These are phyloP conservation scores for Pichia cabralensis DNA, from an alignment of 805 yeast genomes.

Conservation along the genomic window DNA sequence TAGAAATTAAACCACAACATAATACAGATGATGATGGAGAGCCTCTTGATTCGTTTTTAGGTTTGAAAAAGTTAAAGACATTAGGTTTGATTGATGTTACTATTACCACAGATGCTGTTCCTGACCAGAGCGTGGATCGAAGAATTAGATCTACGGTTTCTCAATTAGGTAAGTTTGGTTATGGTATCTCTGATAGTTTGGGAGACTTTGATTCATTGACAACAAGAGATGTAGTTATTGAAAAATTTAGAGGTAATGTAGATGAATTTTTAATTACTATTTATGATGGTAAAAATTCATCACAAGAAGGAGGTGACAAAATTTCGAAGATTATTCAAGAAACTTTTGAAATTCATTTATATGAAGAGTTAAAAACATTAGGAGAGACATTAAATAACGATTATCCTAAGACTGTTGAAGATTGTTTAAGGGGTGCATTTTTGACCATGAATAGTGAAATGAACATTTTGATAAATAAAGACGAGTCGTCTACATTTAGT, in stretches of 20 bases:
- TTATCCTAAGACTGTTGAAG: slow-evolving; percentile 42
- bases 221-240: slow-evolving; percentile 77
- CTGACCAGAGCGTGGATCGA: slow-evolving; percentile 74
- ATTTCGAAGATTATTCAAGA: slow-evolving; percentile 68
- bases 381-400: slow-evolving; percentile 29
- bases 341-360: slow-evolving; percentile 55
- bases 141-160: slow-evolving; percentile 90
- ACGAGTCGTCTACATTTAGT: slow-evolving; percentile 31
- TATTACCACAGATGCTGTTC: slow-evolving; percentile 75
- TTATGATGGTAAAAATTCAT: slow-evolving; percentile 73
- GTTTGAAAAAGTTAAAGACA: slow-evolving; percentile 55
- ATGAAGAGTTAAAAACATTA: slow-evolving; percentile 46
- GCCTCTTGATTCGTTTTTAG: slow-evolving; percentile 57
- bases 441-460: slow-evolving; percentile 73
- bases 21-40: slow-evolving; percentile 43
- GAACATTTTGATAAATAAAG: slow-evolving; percentile 46
- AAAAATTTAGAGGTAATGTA: slow-evolving; percentile 76
- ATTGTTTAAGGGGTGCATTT: slow-evolving; percentile 77
- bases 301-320: slow-evolving; percentile 46
- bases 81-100: slow-evolving; percentile 95
- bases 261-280: slow-evolving; percentile 74
- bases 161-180: slow-evolving; percentile 60
- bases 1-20: slow-evolving; percentile 71
- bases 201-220: slow-evolving; percentile 59
- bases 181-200: slow-evolving; percentile 86